These are phyloP conservation scores for Boletellus sp. DNA, from an alignment of 1,284 basidiomycete genomes.

Conservation along the genomic window DNA sequence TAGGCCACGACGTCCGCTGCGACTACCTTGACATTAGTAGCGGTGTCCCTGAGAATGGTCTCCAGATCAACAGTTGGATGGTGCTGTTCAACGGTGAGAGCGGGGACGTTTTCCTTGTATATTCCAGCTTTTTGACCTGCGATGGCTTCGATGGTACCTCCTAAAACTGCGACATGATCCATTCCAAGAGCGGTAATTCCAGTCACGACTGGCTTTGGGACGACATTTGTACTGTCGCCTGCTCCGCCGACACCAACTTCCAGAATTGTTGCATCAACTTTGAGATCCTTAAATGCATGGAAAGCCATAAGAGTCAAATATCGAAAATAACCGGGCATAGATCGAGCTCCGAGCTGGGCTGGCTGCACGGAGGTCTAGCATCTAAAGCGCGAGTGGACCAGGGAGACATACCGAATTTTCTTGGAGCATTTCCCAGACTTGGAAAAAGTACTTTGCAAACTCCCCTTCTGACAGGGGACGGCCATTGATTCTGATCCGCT, in stretches of 20 bases:
- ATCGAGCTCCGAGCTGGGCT: constrained; percentile 54
- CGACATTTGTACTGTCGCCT: constrained; percentile 96
- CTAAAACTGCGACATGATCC: constrained; percentile 90
- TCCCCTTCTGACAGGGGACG: constrained; percentile 82
- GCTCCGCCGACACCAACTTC: constrained; percentile 97
- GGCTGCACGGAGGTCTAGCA: constrained; percentile 32
- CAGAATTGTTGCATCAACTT: constrained; percentile 86
- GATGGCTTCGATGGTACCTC: constrained; percentile 87
- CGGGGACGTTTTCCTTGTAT: constrained; percentile 89
- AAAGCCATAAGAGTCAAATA: constrained; percentile 92
- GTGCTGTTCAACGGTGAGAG: constrained; percentile 80
- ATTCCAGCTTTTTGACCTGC: constrained; percentile 97
- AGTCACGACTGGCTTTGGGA: constrained; percentile 85
- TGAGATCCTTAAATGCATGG: constrained; percentile 81
- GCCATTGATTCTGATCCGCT: constrained; percentile 94
- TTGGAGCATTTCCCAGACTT: constrained; percentile 90
- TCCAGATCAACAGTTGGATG: constrained; percentile 69
- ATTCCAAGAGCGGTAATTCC: constrained; percentile 90
- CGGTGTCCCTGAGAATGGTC: constrained; percentile 63
- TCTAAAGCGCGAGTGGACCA: constrained; percentile 1
- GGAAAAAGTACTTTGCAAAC: constrained; percentile 92
- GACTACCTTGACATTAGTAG: constrained; percentile 60
- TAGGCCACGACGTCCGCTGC: neutral
- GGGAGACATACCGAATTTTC: constrained; percentile 43
- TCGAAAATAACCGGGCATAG: constrained; percentile 91